Evolutionary conservation across 192 early-diverging fungal genomes (phyloP), one percentile per base, ranked within the genome.

Genomic region (Coemansia sp.): DNA sequence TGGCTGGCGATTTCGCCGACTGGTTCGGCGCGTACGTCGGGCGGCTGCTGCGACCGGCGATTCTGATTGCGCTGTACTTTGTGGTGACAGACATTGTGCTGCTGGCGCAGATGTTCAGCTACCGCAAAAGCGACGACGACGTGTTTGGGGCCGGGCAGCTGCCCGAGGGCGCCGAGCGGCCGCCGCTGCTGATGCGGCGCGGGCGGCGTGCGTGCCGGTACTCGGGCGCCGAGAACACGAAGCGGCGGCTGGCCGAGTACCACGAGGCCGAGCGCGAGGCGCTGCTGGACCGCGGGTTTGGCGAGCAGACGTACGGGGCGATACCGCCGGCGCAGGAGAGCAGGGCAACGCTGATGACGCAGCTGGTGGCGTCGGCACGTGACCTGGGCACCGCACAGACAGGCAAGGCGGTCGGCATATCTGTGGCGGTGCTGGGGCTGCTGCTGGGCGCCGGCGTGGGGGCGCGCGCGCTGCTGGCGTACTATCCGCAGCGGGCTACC

Each of bases 61-160:
- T 92, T 43, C 53, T 85, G 14, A 78, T 91, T 14, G 82, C 83
- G 17, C 51, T 87, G 35, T 91, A 86, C 67, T 91, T 87, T 68
- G 82, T 87, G 5, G 52, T 87, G 26, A 81, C 85, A 5, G 89
- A 91, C 60, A 75, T 87, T 26, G 59, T 79, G 1, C 66, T 89
- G 22, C 79, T 91, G 26, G 68, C 65, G 40, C 89, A 91, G 53
- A 82, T 83, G 49, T 73, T 82, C 26, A 81, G 82, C 50, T 88
- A 88, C 55, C 75, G 68, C 57, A 79, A 74, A 48, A 54, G 60
- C 53, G 66, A 70, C 40, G 64, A 65, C 8, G 57, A 64, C 23
- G 58, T 61, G 2, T 74, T 74, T 52, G 70, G 70, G 1, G 44
- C 31, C 5, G 42, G 50, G 11, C 77, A 67, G 60, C 52, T 67